Percentiles rank a stretch among this genome's conserved stretches.
Conservation (phyloP, 2,329 filamentous ascomycete species). For the Apiospora aurea region DNA sequence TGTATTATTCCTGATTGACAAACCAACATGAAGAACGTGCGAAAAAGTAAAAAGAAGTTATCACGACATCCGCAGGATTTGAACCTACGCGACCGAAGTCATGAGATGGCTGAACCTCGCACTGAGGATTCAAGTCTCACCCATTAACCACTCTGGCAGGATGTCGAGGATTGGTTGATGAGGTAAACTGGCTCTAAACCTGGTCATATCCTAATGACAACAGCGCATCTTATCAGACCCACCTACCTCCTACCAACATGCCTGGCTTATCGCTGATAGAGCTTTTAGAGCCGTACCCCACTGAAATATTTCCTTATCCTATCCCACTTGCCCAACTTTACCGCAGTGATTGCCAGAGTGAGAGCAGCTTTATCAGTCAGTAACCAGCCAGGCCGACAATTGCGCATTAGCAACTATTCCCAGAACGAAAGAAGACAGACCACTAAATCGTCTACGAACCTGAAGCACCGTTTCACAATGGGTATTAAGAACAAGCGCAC, state of each 20-base stretch:
- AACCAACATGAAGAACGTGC: accelerated
- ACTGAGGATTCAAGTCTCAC: slow-evolving; percentile 30
- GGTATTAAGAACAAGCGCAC: slow-evolving; percentile 71
- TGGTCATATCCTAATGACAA: neutral
- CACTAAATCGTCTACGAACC: neutral
- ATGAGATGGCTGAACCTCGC: slow-evolving; percentile 27
- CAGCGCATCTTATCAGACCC: neutral
- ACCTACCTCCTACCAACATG: too few relatives aligned
- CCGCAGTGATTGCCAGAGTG: slow-evolving; percentile 4
- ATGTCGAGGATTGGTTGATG: slow-evolving; percentile 22
- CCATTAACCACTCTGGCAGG: slow-evolving; percentile 33
- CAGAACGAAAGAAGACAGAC: neutral
- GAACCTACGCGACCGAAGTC: slow-evolving; percentile 28
- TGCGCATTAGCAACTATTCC: neutral
- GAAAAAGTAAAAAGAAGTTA: neutral
- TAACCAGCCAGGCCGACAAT: neutral
- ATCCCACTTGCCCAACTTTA: slow-evolving; percentile 1
- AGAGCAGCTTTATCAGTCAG: neutral
- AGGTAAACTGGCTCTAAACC: neutral
- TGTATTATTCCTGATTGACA: neutral
- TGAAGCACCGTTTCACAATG: slow-evolving; percentile 56
- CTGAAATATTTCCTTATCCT: slow-evolving; percentile 21
- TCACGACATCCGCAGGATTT: slow-evolving; percentile 27
- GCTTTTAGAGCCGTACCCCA: slow-evolving; percentile 20
- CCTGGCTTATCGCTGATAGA: slow-evolving; percentile 19